Base-by-base conservation (phyloP, 2,329 filamentous ascomycete species). In the Scedosporium boydii region DNA sequence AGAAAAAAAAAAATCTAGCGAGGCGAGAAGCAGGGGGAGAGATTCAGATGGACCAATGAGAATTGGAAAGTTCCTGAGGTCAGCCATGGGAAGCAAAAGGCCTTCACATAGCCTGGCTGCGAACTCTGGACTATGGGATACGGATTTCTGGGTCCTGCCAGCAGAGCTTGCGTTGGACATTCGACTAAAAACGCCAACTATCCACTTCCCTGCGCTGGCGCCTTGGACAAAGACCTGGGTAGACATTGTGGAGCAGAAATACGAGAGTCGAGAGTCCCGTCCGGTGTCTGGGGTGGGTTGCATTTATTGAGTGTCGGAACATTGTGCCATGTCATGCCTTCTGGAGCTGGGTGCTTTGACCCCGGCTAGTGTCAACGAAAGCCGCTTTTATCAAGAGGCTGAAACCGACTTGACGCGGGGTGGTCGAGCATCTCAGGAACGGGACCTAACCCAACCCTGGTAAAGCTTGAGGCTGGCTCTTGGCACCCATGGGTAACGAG, bases 331-430 rank as follows among this genome's bases (percentile, higher is more conserved):
- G 18, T 55, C 51, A 44, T 26, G 29, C 21, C 38, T 59, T 14
- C 38, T 26, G n/a, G 18, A 16, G 9, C 26, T n/a, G 26, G 16
- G 34, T 44, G 57, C 57, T 59, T 59, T 59, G 57, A 59, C 57
- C 57, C 57, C 27, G 57, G 57, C n/a, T 41, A n/a, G 18, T 44
- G 57, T 10, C 16, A 46, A 9, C 34, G 34, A 38, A 38, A 38
- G 34, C 34, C 34, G 34, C 12, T n/a, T 55, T 26, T 59, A 34
- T 26, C 14, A 9, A 59, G 57, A n/a, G 57, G 57, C 57, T 59
- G 57, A 59, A 59, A 59, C 57, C 10, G 57, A 59, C 29, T 42
- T 59, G 57, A 59, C 29, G 57, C 29, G 57, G 57, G 51, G 51
- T 55, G 51, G 51, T 55, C 14, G 51, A 10, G 51, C 51, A 27